phyloP scores from a whole-genome alignment of 495 filamentous ascomycete genomes.

The Penicillium bialowiezense region DNA sequence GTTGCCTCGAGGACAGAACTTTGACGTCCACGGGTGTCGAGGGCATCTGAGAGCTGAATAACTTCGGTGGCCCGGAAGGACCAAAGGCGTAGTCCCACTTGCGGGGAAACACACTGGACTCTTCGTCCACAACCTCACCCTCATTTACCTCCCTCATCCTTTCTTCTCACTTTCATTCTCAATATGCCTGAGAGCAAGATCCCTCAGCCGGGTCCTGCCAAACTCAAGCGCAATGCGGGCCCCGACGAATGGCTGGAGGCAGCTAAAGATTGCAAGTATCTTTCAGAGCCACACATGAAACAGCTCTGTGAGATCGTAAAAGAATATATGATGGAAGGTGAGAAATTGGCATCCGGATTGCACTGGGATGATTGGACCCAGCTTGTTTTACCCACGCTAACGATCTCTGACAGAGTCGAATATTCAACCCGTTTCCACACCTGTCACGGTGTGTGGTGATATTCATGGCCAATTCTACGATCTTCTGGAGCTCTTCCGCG shows the following conservation, averaged over 20 bases:
- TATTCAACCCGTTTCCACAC: constrained; percentile 91
- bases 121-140: not conserved
- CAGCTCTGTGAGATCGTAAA: constrained; percentile 98
- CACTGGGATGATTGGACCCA: not conserved
- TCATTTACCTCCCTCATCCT: not conserved
- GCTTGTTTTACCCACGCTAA: not conserved
- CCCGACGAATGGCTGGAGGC: constrained; percentile 96
- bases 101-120: constrained; percentile 13
- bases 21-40: too few relatives aligned
- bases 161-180: constrained; percentile 8
- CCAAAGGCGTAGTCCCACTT: constrained; percentile 16
- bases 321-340: constrained; percentile 96
- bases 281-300: constrained; percentile 96
- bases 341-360: constrained; percentile 11
- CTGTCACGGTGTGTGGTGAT: constrained; percentile 97
- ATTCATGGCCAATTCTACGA: constrained; percentile 99
- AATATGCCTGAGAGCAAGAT: constrained; percentile 56
- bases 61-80: constrained; percentile 1
- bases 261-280: constrained; percentile 94
- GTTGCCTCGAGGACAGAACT: too few relatives aligned
- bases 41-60: too few relatives aligned
- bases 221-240: constrained; percentile 73
- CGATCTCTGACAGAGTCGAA: constrained; percentile 70
- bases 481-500: constrained; percentile 91
- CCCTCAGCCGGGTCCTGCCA: constrained; percentile 87